phyloP scores from a whole-genome alignment of 495 filamentous ascomycete species.

The Podospora sp. region DNA sequence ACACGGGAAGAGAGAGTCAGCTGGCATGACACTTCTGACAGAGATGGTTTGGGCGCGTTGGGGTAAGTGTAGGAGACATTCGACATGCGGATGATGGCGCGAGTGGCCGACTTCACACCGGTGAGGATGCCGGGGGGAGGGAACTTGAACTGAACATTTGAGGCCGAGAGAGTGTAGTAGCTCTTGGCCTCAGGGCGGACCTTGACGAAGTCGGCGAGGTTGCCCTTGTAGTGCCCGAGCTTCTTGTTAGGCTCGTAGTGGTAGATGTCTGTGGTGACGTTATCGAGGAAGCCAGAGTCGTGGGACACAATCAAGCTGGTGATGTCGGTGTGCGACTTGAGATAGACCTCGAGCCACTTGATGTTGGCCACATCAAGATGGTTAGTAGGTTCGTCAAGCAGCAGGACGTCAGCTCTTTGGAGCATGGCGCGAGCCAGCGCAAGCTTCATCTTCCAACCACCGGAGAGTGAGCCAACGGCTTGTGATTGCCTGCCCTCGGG shows the following conservation, averaged over 20 bases:
- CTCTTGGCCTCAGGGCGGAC: constrained; percentile 94
- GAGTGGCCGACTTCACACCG: constrained; percentile 92
- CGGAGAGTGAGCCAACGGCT: constrained; percentile 91
- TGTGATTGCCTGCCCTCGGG: constrained; percentile 85
- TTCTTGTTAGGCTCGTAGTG: constrained; percentile 97
- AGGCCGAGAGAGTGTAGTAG: constrained; percentile 95
- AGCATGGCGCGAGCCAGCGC: constrained; percentile 96
- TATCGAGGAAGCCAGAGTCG: constrained; percentile 96
- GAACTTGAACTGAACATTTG: constrained; percentile 95
- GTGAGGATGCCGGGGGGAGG: constrained; percentile 91
- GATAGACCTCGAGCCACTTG: constrained; percentile 91
- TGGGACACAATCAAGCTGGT: constrained; percentile 97
- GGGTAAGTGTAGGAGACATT: constrained; percentile 91
- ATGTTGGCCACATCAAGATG: constrained; percentile 97
- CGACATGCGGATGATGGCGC: constrained; percentile 93
- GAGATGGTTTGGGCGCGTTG: constrained; percentile 77
- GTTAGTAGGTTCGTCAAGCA: constrained; percentile 99
- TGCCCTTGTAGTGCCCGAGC: constrained; percentile 90
- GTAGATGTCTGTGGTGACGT: constrained; percentile 98
- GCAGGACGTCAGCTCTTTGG: constrained; percentile 88
- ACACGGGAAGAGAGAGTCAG: constrained; percentile 89
- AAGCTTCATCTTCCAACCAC: constrained; percentile 99
- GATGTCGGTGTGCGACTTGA: constrained; percentile 94
- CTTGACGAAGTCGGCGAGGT: constrained; percentile 89
- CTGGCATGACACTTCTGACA: constrained; percentile 82